These are phyloP conservation scores for Fusarium xyrophilum DNA, from an alignment of 2,329 filamentous ascomycete species.

Conservation along the genomic window DNA sequence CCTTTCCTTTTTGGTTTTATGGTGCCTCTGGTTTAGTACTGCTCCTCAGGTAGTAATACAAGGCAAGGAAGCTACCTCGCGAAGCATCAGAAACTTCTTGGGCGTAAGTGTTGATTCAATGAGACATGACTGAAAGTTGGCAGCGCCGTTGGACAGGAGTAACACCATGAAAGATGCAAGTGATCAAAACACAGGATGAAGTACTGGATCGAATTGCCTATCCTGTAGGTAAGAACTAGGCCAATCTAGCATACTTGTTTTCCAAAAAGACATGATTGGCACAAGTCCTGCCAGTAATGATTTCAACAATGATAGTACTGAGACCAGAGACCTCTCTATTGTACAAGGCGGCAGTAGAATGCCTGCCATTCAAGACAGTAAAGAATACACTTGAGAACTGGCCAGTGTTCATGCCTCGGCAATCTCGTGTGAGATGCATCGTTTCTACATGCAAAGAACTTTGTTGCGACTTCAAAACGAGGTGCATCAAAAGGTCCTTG, in stretches of 20 bases:
- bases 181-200: rapidly evolving
- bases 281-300: no score
- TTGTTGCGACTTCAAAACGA: neutral
- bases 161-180: no score
- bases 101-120: neutral
- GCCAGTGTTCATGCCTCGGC: rapidly evolving
- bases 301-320: neutral
- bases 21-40: no score
- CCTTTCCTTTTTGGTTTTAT: no score
- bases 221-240: rapidly evolving
- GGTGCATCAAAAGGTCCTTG: neutral
- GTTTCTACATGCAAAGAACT: neutral
- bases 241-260: no score
- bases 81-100: neutral
- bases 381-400: no score
- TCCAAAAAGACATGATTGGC: no score
- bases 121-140: no score
- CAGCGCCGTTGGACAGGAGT: no score
- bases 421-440: neutral
- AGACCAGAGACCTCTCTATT: no score
- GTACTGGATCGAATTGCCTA: no score
- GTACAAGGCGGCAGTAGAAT: rapidly evolving
- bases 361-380: neutral
- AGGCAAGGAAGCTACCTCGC: rapidly evolving
- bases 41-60: no score